Percentiles rank a stretch among this genome's conserved stretches.
Evolutionary conservation across 768 basidiomycete species (phyloP).

Genomic region (Termitomyces titanicus): DNA sequence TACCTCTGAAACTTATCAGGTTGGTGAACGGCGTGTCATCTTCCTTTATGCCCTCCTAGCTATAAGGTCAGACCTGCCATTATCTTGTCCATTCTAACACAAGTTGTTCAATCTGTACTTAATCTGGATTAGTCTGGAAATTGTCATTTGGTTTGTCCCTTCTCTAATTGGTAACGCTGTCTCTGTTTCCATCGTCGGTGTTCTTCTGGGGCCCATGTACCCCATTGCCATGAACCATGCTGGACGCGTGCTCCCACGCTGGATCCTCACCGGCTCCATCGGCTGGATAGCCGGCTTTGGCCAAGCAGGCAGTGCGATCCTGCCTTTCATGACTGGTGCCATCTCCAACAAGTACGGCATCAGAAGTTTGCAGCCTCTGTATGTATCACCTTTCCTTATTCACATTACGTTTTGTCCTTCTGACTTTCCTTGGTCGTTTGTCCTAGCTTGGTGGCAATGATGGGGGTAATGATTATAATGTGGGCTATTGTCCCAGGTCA

Average conservation of each 20-base stretch:
- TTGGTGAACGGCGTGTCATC: slow-evolving; percentile 53
- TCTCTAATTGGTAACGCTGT: slow-evolving; percentile 63
- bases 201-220: slow-evolving; percentile 75
- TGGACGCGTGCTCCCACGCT: slow-evolving; percentile 63
- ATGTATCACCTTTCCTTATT: slow-evolving; percentile 20
- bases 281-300: slow-evolving; percentile 71
- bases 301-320: slow-evolving; percentile 65
- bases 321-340: slow-evolving; percentile 73
- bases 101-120: not conserved
- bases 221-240: slow-evolving; percentile 72
- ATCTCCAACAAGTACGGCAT: slow-evolving; percentile 63
- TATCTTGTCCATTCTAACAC: not conserved
- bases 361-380: slow-evolving; percentile 60
- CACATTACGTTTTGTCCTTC: not conserved
- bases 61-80: slow-evolving; percentile 35
- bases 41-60: slow-evolving; percentile 49
- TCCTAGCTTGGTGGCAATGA: slow-evolving; percentile 54
- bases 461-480: slow-evolving; percentile 52
- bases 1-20: slow-evolving; percentile 18
- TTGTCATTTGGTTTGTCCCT: slow-evolving; percentile 68
- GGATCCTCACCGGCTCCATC: slow-evolving; percentile 62
- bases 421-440: not conserved
- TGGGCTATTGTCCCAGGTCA: slow-evolving; percentile 48
- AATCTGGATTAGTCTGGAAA: slow-evolving; percentile 42
- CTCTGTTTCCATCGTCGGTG: slow-evolving; percentile 59